phyloP scores from a whole-genome alignment of 1,284 basidiomycete species.

The Phylloboletellus chloephorus region DNA sequence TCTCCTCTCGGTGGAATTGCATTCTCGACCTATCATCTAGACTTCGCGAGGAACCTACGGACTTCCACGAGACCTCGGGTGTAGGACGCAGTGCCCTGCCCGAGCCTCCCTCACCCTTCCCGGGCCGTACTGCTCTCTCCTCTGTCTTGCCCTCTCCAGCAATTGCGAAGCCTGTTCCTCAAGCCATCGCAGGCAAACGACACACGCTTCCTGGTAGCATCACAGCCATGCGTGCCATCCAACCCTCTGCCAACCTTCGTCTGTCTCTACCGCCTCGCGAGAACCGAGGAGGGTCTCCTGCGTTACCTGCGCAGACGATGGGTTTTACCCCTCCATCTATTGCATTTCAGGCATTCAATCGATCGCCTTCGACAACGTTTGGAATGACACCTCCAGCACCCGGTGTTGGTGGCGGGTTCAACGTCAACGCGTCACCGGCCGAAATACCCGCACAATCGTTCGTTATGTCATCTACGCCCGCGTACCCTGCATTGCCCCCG shows the following conservation, averaged over 20 bases:
- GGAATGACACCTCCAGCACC: constrained; percentile 33
- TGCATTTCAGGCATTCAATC: constrained; percentile 36
- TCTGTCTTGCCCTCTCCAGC: constrained; percentile 19
- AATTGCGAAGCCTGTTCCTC: constrained; percentile 24
- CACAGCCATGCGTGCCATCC: constrained; percentile 35
- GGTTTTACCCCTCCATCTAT: constrained; percentile 37
- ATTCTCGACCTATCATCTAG: constrained; percentile 67
- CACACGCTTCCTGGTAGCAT: constrained; percentile 44
- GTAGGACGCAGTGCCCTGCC: constrained; percentile 51
- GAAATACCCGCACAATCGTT: constrained; percentile 18
- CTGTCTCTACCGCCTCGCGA: constrained; percentile 31
- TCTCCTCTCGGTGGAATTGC: constrained; percentile 85
- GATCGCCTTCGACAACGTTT: constrained; percentile 45
- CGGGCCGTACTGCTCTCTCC: constrained; percentile 34
- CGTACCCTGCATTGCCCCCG: constrained; percentile 63
- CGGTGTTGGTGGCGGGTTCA: constrained; percentile 1
- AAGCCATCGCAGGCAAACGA: constrained; percentile 52
- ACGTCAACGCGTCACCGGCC: background rate
- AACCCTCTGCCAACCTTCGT: constrained; percentile 34
- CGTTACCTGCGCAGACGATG: constrained; percentile 4
- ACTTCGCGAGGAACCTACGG: constrained; percentile 22
- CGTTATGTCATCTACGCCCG: constrained; percentile 53
- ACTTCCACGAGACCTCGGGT: constrained; percentile 20
- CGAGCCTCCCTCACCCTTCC: constrained; percentile 71
- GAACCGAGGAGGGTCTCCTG: constrained; percentile 17